Evolutionary conservation across 2,329 filamentous ascomycete genomes (phyloP).

Genomic region (Aspergillus fumigatus): DNA sequence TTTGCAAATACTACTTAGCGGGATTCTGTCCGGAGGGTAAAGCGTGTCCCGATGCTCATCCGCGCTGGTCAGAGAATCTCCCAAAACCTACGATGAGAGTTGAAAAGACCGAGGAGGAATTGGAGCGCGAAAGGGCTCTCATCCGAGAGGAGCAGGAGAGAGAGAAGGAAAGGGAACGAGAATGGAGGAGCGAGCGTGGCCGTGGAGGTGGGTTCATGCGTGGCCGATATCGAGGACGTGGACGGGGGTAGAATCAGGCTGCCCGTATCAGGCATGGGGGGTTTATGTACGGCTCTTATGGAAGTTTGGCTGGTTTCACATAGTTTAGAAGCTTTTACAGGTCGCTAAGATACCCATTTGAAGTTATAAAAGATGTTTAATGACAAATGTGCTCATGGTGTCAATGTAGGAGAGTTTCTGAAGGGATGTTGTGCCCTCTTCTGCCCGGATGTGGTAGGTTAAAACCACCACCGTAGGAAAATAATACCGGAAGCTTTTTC

Average conservation of each 20-base stretch:
- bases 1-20: constrained; percentile 83
- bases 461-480: background rate
- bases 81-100: constrained; percentile 56
- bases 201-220: constrained; percentile 44
- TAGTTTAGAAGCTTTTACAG: background rate
- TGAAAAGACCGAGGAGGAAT: constrained; percentile 69
- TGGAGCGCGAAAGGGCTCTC: constrained; percentile 52
- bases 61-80: constrained; percentile 67
- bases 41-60: constrained; percentile 74
- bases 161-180: constrained; percentile 51
- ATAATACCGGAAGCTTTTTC: background rate
- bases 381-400: background rate
- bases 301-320: background rate
- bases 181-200: constrained; percentile 50
- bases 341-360: background rate
- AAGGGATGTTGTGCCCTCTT: background rate
- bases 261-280: background rate
- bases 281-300: background rate
- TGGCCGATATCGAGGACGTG: constrained; percentile 43
- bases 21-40: constrained; percentile 88
- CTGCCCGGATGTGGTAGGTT: background rate
- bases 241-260: constrained; percentile 31
- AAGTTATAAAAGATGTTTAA: background rate
- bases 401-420: background rate
- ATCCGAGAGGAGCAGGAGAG: constrained; percentile 58